A percentile compares a stretch with the other conserved stretches of the same genome.
phyloP scores from a whole-genome alignment of 1,284 basidiomycete genomes.

The Boletus smithii region DNA sequence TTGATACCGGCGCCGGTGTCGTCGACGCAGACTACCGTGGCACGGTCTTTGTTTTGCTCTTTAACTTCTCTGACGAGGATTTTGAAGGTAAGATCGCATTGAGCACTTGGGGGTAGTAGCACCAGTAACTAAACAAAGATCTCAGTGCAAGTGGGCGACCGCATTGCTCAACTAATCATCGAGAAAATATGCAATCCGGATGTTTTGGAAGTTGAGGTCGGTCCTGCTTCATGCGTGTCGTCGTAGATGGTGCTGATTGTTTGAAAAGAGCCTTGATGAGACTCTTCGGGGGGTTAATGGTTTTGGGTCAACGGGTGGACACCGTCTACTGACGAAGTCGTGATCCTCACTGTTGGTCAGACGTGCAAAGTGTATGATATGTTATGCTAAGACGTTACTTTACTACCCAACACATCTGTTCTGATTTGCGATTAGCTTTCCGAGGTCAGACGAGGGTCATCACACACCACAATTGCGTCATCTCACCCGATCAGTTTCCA shows the following conservation, averaged over 20 bases:
- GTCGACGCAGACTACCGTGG: slow-evolving; percentile 97
- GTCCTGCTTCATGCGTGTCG: slow-evolving; percentile 27
- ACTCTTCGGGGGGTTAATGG: slow-evolving; percentile 85
- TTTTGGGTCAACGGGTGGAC: slow-evolving; percentile 94
- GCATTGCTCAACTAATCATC: slow-evolving; percentile 91
- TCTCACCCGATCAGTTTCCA: slow-evolving; percentile 41
- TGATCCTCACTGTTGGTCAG: slow-evolving; percentile 1
- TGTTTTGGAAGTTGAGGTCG: slow-evolving; percentile 80
- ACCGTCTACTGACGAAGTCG: slow-evolving; percentile 40
- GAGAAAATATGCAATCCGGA: slow-evolving; percentile 88
- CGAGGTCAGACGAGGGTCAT: not conserved
- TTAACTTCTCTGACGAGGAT: slow-evolving; percentile 88
- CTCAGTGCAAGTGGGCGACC: slow-evolving; percentile 85
- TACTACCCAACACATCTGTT: not conserved
- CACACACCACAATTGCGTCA: slow-evolving; percentile 28
- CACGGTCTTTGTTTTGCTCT: slow-evolving; percentile 88
- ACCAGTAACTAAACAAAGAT: slow-evolving; percentile 2
- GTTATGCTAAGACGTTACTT: not conserved
- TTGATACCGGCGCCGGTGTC: slow-evolving; percentile 95
- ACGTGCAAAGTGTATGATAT: slow-evolving; percentile 4
- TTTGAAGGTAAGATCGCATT: slow-evolving; percentile 65
- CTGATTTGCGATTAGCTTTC: not conserved
- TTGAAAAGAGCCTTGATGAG: slow-evolving; percentile 69
- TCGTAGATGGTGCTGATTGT: slow-evolving; percentile 4
- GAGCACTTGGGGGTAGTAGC: not conserved